A percentile compares a stretch with the other conserved stretches of the same genome.
These are phyloP conservation scores for Botryotinia narcissicola DNA, from an alignment of 2,329 filamentous ascomycete genomes.

Conservation along the genomic window DNA sequence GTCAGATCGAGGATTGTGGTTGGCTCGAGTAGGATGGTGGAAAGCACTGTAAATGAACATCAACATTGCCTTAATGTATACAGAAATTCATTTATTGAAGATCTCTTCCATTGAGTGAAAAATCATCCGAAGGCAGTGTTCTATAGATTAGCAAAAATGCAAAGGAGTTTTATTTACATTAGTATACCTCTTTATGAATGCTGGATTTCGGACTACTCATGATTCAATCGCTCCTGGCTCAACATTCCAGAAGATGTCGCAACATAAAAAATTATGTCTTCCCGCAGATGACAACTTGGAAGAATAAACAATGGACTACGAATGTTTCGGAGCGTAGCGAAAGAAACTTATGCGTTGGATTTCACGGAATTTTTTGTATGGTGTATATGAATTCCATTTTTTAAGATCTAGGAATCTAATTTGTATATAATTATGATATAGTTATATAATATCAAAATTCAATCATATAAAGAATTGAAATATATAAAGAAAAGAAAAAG, in stretches of 20 bases:
- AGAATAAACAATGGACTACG: neutral
- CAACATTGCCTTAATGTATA: neutral
- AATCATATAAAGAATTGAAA: too few relatives aligned
- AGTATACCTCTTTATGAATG: neutral
- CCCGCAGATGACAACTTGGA: accelerated
- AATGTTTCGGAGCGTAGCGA: too few relatives aligned
- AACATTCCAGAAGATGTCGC: accelerated
- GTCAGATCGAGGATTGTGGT: neutral
- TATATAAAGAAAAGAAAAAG: too few relatives aligned
- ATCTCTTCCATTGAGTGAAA: neutral
- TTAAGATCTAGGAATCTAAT: too few relatives aligned
- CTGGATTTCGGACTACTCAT: neutral
- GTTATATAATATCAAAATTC: too few relatives aligned
- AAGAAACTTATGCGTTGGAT: too few relatives aligned
- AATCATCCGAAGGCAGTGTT: accelerated
- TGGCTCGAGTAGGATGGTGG: neutral
- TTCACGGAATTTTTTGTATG: too few relatives aligned
- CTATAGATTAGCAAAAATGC: neutral
- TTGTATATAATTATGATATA: too few relatives aligned
- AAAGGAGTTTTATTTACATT: neutral
- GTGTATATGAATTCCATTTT: too few relatives aligned
- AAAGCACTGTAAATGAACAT: neutral
- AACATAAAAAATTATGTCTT: neutral
- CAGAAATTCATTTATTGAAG: neutral
- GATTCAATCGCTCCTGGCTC: neutral